phyloP scores from a whole-genome alignment of 192 early-diverging fungal genomes.

The Cladochytrium replicatum region DNA sequence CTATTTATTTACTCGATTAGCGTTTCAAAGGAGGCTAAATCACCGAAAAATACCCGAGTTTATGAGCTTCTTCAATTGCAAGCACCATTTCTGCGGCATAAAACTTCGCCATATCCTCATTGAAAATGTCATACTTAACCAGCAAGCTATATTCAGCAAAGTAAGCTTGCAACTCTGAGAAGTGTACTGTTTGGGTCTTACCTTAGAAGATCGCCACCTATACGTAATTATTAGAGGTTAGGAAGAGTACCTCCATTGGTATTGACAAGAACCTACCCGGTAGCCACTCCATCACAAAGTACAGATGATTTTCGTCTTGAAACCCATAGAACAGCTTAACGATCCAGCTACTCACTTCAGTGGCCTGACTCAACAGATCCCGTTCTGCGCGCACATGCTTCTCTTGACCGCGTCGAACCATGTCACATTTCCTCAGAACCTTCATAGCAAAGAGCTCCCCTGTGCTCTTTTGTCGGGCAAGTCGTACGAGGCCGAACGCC shows the following conservation, averaged over 20 bases:
- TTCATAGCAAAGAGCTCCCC: slow-evolving; percentile 45
- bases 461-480: slow-evolving; percentile 37
- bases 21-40: too few species aligned
- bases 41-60: slow-evolving; percentile 29
- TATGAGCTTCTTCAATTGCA: slow-evolving; percentile 43
- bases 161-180: too few species aligned
- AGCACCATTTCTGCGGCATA: slow-evolving; percentile 41
- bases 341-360: slow-evolving; percentile 36
- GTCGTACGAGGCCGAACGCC: slow-evolving; percentile 49
- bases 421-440: slow-evolving; percentile 29
- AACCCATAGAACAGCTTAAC: slow-evolving; percentile 36
- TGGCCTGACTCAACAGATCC: slow-evolving; percentile 29
- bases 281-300: slow-evolving; percentile 49
- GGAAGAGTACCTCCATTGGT: too few species aligned
- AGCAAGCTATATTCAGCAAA: slow-evolving; percentile 21
- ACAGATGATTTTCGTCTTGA: slow-evolving; percentile 39
- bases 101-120: slow-evolving; percentile 33
- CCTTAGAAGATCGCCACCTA: too few species aligned
- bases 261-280: slow-evolving; percentile 37
- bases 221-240: not conserved
- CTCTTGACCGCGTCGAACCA: slow-evolving; percentile 30
- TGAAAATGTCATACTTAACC: slow-evolving; percentile 41
- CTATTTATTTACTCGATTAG: slow-evolving; percentile 10
- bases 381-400: slow-evolving; percentile 37
- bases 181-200: too few species aligned